Percentiles rank a stretch among this genome's conserved stretches.
phyloP scores from a whole-genome alignment of 2,329 filamentous ascomycete species.

The Penicillium sp. region DNA sequence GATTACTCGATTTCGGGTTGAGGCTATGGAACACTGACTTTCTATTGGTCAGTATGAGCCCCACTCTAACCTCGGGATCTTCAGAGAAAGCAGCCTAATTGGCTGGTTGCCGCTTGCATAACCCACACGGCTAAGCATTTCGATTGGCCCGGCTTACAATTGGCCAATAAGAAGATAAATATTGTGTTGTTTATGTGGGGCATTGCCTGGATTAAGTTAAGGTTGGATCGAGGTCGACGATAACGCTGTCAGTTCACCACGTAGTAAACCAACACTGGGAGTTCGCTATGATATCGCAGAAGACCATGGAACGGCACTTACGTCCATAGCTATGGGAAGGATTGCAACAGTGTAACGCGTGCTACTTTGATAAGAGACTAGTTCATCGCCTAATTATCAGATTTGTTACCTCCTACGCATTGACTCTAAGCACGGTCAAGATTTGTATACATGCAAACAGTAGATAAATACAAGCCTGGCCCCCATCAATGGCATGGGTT shows the following conservation, averaged over 20 bases:
- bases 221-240: too few species aligned
- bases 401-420: background rate
- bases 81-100: too few species aligned
- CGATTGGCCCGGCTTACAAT: background rate
- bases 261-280: background rate
- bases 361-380: background rate
- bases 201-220: too few species aligned
- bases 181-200: background rate
- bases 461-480: background rate
- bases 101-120: background rate
- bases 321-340: background rate
- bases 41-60: too few species aligned
- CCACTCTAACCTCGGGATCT: too few species aligned
- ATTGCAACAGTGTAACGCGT: slow-evolving; percentile 6
- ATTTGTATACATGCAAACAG: background rate
- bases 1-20: too few species aligned
- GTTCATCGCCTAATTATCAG: background rate
- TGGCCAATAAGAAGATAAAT: background rate
- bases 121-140: background rate
- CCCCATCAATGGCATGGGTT: background rate
- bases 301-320: too few species aligned
- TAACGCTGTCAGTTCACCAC: background rate
- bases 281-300: background rate
- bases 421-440: background rate
- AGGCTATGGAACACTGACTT: too few species aligned